Evolutionary conservation across 331 rosid species (phyloP).

Genomic region (Quercus tomentella): DNA sequence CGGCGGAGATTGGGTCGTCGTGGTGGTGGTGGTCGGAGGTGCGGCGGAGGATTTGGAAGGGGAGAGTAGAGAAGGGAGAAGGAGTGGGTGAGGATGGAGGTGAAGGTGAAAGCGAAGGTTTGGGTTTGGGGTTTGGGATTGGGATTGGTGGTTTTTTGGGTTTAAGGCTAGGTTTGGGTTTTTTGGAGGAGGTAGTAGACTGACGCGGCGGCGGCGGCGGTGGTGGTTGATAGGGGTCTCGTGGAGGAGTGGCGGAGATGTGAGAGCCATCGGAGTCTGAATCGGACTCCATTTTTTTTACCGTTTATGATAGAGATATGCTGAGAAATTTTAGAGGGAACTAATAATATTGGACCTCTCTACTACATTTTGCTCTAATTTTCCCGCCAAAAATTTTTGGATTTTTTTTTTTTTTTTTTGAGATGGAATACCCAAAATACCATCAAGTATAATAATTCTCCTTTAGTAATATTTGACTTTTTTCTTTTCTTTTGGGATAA

Average conservation of each 20-base stretch:
- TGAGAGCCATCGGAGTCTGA: conserved; percentile 90
- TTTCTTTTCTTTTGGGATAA: no score
- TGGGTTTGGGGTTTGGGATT: conserved; percentile 3
- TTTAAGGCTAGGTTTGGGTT: conserved; percentile 25
- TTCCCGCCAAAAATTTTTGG: conserved; percentile 29
- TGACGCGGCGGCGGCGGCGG: conserved; percentile 24
- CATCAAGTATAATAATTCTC: neutral
- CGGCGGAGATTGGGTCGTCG: conserved; percentile 13
- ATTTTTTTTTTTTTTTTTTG: neutral
- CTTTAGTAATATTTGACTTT: no score
- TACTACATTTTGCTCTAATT: neutral
- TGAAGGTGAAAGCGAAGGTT: neutral
- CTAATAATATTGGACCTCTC: neutral
- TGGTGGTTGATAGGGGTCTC: conserved; percentile 36
- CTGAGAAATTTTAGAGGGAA: neutral
- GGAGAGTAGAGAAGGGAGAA: conserved; percentile 36
- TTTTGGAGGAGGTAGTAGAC: conserved; percentile 23
- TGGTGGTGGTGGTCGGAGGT: conserved; percentile 28
- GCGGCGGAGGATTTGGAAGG: conserved; percentile 68
- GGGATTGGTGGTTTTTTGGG: conserved; percentile 25
- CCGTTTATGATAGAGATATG: no score
- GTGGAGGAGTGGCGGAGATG: conserved; percentile 85
- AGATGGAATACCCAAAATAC: neutral
- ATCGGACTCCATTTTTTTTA: conserved; percentile 55
- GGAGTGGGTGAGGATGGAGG: conserved; percentile 9